Percentiles rank a stretch among this genome's conserved stretches.
These are phyloP conservation scores for Primulina tabacum DNA, from an alignment of 257 asterid genomes.

Conservation along the genomic window DNA sequence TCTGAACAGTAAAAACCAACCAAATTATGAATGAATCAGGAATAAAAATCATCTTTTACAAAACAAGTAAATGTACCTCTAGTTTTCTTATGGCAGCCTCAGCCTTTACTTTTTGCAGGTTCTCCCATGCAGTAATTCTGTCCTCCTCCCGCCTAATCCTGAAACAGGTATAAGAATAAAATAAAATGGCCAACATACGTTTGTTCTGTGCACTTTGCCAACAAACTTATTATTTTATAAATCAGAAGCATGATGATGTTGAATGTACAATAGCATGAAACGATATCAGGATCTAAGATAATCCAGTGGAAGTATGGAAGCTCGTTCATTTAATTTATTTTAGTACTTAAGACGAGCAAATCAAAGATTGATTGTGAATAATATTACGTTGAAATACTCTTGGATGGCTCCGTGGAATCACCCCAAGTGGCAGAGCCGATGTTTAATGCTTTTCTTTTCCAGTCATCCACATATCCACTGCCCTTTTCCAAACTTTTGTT, in stretches of 20 bases:
- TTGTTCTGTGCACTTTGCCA: not conserved
- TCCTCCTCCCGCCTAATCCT: slow-evolving; percentile 66
- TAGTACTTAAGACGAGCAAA: slow-evolving; percentile 7
- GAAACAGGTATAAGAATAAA: slow-evolving; percentile 20
- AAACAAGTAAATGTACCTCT: slow-evolving; percentile 42
- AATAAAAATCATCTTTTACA: not conserved
- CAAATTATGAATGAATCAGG: slow-evolving; percentile 8
- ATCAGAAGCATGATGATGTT: not conserved
- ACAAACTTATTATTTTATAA: not conserved
- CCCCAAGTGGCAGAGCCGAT: slow-evolving; percentile 57
- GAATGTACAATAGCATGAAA: not conserved
- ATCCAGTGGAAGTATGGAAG: not conserved
- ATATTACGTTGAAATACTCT: slow-evolving; percentile 60
- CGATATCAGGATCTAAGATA: not conserved
- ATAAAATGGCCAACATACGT: not conserved
- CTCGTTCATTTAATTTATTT: not conserved
- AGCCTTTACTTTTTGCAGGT: slow-evolving; percentile 80
- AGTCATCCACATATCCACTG: slow-evolving; percentile 49
- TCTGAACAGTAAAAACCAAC: slow-evolving; percentile 37
- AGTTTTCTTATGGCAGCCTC: slow-evolving; percentile 71
- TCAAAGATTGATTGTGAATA: not conserved
- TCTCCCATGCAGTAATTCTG: slow-evolving; percentile 72
- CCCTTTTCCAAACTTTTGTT: slow-evolving; percentile 38
- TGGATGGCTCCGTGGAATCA: slow-evolving; percentile 50
- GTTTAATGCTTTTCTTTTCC: slow-evolving; percentile 64